Evolutionary conservation across 805 yeast genomes (phyloP), one percentile per base, ranked within the genome.

Genomic region (Groenewaldozyma tartarivorans): DNA sequence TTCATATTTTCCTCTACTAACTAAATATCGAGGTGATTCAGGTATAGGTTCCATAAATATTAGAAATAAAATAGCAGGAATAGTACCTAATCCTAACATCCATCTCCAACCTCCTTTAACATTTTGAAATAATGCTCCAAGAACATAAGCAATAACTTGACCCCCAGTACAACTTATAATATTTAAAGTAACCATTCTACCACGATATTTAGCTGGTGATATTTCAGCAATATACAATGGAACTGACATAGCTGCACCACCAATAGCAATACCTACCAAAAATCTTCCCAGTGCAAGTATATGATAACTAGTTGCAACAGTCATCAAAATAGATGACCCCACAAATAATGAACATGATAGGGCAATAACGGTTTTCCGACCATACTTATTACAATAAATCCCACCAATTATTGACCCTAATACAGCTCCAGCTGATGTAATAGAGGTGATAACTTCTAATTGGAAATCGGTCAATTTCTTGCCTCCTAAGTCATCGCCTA

Each of bases 121-220:
- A 34, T 68, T 63, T 30, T 74, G 71, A 33, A 90, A 69, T 24
- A 94, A 95, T 13, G 53, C 56, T 63, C 95, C 95, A 56, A 83
- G 77, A 41, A 82, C 92, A 56, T 90, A 92, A 5, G 97, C 97
- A 32, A 92, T 70, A 48, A 92, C 72, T 64, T 92, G 97, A 52
- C 97, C 97, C 41, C 95, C 92, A 2, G 98, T 92, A 49, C 90
- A 79, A 55, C 90, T 85, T 52, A 90, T 64, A 43, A 88, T 85
- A 61, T 88, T 88, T 42, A 88, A 71, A 4, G 88, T 83, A 30
- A 49, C 53, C 27, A 49, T 30, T 5, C 47, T 33, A 17, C 55
- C 55, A 5, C 55, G 37, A 29, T 47, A 45, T 20, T 34, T 32
- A 5, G 55, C 40, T 4, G 64, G 64, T 2, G 66, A 63, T 20